These are phyloP conservation scores for Circinella umbellata DNA, from an alignment of 371 early-diverging fungal genomes.

Conservation along the genomic window DNA sequence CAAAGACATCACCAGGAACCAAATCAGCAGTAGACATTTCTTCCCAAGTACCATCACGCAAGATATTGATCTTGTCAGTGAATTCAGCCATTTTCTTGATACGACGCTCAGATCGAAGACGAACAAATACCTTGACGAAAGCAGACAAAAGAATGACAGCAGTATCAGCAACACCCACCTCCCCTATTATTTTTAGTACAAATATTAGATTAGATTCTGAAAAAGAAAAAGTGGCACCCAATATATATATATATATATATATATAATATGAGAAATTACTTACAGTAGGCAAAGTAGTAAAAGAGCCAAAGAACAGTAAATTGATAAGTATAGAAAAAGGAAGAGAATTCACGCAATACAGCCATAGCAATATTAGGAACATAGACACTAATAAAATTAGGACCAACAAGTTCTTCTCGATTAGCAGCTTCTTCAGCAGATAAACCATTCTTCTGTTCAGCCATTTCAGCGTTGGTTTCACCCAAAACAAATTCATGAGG, in stretches of 20 bases:
- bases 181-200: conserved; percentile 28
- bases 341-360: conserved; percentile 66
- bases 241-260: not conserved
- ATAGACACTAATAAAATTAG: conserved; percentile 72
- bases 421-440: conserved; percentile 57
- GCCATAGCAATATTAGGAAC: conserved; percentile 62
- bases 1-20: conserved; percentile 79
- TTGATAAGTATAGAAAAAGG: conserved; percentile 84
- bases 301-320: conserved; percentile 76
- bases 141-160: conserved; percentile 75
- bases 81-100: conserved; percentile 74
- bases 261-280: conserved; percentile 6
- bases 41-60: conserved; percentile 66
- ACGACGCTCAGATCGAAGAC: conserved; percentile 64
- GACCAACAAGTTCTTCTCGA: conserved; percentile 68
- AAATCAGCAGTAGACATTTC: conserved; percentile 56
- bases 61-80: conserved; percentile 50
- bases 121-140: conserved; percentile 70
- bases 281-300: conserved; percentile 75
- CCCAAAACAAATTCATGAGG: conserved; percentile 67
- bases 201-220: not conserved
- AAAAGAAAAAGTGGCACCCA: not conserved
- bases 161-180: conserved; percentile 77
- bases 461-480: conserved; percentile 53
- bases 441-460: conserved; percentile 55